phyloP scores from a whole-genome alignment of 306 rosid genomes.

The Prunus campanulata region DNA sequence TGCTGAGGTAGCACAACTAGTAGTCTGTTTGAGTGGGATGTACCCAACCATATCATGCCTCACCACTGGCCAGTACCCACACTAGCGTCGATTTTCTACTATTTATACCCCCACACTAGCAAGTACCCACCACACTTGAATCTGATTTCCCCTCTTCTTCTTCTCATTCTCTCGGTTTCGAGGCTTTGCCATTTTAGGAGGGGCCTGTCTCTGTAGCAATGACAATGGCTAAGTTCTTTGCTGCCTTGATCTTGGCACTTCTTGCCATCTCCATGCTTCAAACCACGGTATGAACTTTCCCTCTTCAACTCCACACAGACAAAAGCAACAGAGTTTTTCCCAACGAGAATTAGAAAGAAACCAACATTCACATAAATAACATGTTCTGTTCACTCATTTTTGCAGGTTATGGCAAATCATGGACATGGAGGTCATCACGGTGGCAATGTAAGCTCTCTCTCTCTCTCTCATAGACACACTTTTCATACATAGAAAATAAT shows the following conservation, averaged over 20 bases:
- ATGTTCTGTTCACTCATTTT: constrained; percentile 11
- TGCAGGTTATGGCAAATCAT: constrained; percentile 64
- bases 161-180: not conserved
- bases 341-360: not conserved
- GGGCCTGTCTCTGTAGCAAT: constrained; percentile 28
- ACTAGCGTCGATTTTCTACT: not conserved
- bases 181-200: not conserved
- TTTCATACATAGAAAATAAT: not conserved
- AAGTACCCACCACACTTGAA: constrained; percentile 8
- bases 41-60: not conserved
- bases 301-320: not conserved
- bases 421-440: constrained; percentile 58
- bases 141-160: not conserved
- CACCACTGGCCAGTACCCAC: not conserved
- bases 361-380: not conserved
- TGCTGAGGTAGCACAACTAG: not conserved
- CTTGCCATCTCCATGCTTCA: constrained; percentile 68
- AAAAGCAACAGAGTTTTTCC: not conserved
- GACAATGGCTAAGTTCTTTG: constrained; percentile 52
- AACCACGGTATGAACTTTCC: constrained; percentile 38
- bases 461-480: not conserved
- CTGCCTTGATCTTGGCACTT: constrained; percentile 51
- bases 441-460: not conserved
- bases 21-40: not conserved
- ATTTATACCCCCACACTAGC: constrained; percentile 3